Evolutionary conservation across 495 filamentous ascomycete species (phyloP).

Genomic region (Tuber microsphaerosporum): DNA sequence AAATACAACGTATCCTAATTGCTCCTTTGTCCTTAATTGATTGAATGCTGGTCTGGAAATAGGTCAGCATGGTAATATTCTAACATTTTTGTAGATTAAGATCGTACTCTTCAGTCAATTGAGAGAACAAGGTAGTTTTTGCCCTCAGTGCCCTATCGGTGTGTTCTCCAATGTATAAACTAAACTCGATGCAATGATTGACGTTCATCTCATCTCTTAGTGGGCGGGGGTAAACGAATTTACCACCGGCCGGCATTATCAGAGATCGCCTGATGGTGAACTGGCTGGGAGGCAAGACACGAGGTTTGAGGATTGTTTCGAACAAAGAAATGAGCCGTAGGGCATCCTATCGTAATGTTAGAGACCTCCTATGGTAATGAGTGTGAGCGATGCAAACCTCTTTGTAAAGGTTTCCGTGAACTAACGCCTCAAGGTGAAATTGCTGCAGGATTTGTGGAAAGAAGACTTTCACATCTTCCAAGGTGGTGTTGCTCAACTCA

Average conservation of each 20-base stretch:
- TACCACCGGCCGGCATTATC: conserved; percentile 67
- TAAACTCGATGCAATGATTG: conserved; percentile 94
- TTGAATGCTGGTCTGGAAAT: conserved; percentile 65
- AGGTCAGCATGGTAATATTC: conserved; percentile 13
- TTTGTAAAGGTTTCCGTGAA: conserved; percentile 91
- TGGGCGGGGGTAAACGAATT: conserved; percentile 70
- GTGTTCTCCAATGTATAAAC: conserved; percentile 69
- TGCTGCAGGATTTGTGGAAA: conserved; percentile 74
- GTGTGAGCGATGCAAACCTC: conserved; percentile 46
- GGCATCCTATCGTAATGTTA: conserved; percentile 53
- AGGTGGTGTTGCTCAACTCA: conserved; percentile 66
- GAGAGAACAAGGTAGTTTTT: conserved; percentile 74
- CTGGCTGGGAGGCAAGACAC: conserved; percentile 65
- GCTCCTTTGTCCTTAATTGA: conserved; percentile 90
- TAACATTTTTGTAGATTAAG: conserved; percentile 5
- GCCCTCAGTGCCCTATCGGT: conserved; percentile 60
- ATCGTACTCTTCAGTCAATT: conserved; percentile 69
- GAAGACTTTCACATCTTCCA: conserved; percentile 67
- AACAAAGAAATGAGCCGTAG: conserved; percentile 76
- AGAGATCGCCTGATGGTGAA: conserved; percentile 72
- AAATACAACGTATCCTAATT: conserved; percentile 94
- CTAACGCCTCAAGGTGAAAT: conserved; percentile 77
- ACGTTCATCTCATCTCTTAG: conserved; percentile 87
- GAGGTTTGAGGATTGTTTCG: conserved; percentile 69
- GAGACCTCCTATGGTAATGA: neutral